Conservation (phyloP, 2,329 filamentous ascomycete genomes). For the Cladosporium phlei region DNA sequence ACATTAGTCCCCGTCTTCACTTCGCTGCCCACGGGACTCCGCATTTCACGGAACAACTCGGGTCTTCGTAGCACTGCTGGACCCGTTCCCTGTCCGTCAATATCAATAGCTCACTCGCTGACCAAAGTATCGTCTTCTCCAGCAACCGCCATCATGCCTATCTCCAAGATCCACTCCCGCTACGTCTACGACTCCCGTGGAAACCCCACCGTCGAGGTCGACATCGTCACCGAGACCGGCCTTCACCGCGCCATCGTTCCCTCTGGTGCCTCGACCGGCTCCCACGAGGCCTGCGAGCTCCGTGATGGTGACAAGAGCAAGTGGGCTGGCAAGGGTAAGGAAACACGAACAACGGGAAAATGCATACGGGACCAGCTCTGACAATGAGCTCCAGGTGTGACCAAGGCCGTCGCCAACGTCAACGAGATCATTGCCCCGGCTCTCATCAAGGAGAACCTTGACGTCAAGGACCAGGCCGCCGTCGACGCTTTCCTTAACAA, state of each 20-base stretch:
- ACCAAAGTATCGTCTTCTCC: not conserved
- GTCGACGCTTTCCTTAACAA: constrained; percentile 51
- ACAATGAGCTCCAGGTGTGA: constrained; percentile 38
- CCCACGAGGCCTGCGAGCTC: constrained; percentile 51
- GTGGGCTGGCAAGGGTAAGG: constrained; percentile 50
- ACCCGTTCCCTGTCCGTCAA: not conserved
- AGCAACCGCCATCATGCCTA: constrained; percentile 62
- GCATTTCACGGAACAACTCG: constrained; percentile 12
- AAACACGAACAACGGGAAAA: not conserved
- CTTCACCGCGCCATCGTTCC: constrained; percentile 97
- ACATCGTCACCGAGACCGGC: constrained; percentile 91
- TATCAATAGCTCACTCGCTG: not conserved
- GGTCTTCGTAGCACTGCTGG: not conserved
- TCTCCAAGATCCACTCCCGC: constrained; percentile 56
- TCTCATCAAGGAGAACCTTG: constrained; percentile 50
- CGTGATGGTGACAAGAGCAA: constrained; percentile 50
- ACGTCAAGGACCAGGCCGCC: constrained; percentile 52
- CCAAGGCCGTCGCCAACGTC: constrained; percentile 53
- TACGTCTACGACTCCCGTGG: constrained; percentile 95
- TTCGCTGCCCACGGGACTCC: constrained; percentile 13
- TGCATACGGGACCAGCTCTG: constrained; percentile 3
- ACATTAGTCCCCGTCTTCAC: constrained; percentile 9
- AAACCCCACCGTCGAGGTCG: constrained; percentile 98
- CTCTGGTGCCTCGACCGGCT: constrained; percentile 85
- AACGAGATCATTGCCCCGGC: constrained; percentile 52